Evolutionary conservation across 768 basidiomycete genomes (phyloP).

Genomic region (Piloderma croceum): DNA sequence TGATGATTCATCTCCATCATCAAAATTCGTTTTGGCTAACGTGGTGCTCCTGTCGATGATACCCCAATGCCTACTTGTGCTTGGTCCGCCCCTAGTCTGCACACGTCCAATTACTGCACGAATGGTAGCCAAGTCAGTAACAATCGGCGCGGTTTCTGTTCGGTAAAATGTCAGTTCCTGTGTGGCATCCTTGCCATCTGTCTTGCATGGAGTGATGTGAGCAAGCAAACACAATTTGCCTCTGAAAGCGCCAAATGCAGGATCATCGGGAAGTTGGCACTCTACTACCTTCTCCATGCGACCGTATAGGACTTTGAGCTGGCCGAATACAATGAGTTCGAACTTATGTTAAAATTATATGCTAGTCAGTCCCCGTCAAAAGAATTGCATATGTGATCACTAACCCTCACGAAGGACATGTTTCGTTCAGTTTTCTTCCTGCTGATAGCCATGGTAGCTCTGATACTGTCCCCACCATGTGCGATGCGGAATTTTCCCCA

Average conservation of each 20-base stretch:
- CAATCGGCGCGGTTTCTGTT: neutral
- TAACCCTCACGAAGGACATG: slow-evolving; percentile 15
- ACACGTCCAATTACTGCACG: slow-evolving; percentile 13
- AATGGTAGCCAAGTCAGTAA: slow-evolving; percentile 13
- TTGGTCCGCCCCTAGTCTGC: slow-evolving; percentile 4
- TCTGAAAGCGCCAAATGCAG: slow-evolving; percentile 1
- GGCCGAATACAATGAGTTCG: slow-evolving; percentile 6
- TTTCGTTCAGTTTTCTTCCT: slow-evolving; percentile 5
- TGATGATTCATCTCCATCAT: neutral
- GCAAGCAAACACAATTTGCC: slow-evolving; percentile 10
- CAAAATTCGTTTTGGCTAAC: slow-evolving; percentile 8
- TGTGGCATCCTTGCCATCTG: slow-evolving; percentile 8
- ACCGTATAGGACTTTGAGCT: slow-evolving; percentile 10
- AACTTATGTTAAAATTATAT: no score
- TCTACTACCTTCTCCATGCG: slow-evolving; percentile 14
- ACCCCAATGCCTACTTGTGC: no score
- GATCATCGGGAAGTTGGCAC: slow-evolving; percentile 5
- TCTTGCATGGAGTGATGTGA: slow-evolving; percentile 12
- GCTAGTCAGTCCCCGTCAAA: neutral
- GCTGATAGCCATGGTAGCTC: neutral
- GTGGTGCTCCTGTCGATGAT: slow-evolving; percentile 14
- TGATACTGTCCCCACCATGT: slow-evolving; percentile 22
- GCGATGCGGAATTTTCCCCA: slow-evolving; percentile 23
- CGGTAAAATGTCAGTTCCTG: slow-evolving; percentile 5
- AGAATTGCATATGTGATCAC: slow-evolving; percentile 1